Evolutionary conservation across 1,284 basidiomycete species (phyloP).

Genomic region (Gomphus bonarii): DNA sequence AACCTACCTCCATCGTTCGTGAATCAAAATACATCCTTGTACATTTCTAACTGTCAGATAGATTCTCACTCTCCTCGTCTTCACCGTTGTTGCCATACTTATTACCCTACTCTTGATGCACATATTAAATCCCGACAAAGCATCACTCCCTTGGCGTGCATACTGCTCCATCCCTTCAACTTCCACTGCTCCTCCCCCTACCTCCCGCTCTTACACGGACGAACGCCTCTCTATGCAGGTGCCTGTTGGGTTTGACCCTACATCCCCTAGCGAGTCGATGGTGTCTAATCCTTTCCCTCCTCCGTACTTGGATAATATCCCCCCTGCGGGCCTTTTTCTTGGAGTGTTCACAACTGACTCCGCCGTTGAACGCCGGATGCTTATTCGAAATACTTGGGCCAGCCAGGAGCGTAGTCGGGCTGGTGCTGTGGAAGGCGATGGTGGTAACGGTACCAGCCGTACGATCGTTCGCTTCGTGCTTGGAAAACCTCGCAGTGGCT

Average conservation of each 20-base stretch:
- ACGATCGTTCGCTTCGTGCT: constrained; percentile 89
- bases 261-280: constrained; percentile 21
- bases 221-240: constrained; percentile 28
- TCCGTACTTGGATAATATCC: constrained; percentile 56
- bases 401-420: constrained; percentile 71
- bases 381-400: constrained; percentile 87
- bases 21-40: constrained; percentile 8
- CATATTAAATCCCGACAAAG: constrained; percentile 92
- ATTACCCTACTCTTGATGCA: constrained; percentile 71
- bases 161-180: constrained; percentile 69
- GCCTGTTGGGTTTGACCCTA: constrained; percentile 25
- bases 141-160: constrained; percentile 85
- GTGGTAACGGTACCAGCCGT: constrained; percentile 70
- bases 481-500: constrained; percentile 73
- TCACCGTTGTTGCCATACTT: constrained; percentile 29
- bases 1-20: constrained; percentile 72
- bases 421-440: constrained; percentile 58
- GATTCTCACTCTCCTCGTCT: constrained; percentile 63
- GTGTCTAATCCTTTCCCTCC: constrained; percentile 44
- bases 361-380: constrained; percentile 75
- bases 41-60: constrained; percentile 22
- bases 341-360: constrained; percentile 91
- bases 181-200: constrained; percentile 30
- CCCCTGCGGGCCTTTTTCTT: constrained; percentile 83
- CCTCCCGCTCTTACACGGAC: constrained; percentile 23